Conservation (phyloP, 805 yeast species). For the Kodamaea laetipori region DNA sequence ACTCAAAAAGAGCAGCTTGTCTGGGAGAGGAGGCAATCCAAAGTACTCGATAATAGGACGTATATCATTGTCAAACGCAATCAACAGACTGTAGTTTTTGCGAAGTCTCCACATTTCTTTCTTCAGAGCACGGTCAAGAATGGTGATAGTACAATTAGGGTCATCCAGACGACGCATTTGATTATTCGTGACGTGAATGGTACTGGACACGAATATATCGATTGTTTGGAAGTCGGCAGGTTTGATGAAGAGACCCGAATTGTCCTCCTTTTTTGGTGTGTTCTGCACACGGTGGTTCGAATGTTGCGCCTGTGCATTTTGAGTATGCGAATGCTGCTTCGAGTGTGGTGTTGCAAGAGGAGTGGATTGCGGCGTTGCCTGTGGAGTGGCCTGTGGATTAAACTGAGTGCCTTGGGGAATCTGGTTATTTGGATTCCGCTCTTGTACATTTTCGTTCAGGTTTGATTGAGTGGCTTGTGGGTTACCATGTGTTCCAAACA, state of each 20-base stretch:
- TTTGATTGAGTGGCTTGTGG: not conserved
- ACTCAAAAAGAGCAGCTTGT: conserved; percentile 54
- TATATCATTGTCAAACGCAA: conserved; percentile 60
- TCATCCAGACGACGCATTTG: conserved; percentile 53
- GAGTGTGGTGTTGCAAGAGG: no score
- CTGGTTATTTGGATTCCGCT: not conserved
- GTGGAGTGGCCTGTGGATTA: no score
- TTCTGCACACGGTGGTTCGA: conserved; percentile 1
- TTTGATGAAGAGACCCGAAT: conserved; percentile 52
- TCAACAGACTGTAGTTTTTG: conserved; percentile 62
- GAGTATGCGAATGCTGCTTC: not conserved
- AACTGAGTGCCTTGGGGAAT: no score
- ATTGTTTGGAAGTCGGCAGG: conserved; percentile 60
- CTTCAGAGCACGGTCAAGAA: conserved; percentile 58
- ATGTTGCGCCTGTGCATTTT: not conserved
- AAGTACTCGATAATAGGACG: conserved; percentile 53
- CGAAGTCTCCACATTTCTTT: conserved; percentile 76
- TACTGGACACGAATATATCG: conserved; percentile 49
- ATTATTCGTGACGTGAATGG: conserved; percentile 38
- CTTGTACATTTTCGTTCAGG: not conserved
- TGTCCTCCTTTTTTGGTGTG: conserved; percentile 8
- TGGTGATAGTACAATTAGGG: conserved; percentile 60
- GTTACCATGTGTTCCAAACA: no score
- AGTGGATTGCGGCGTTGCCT: no score
- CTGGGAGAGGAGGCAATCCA: conserved; percentile 67